Percentiles rank a stretch among this genome's conserved stretches.
Evolutionary conservation across 331 rosid genomes (phyloP).

Genomic region (Stylosanthes scabra): DNA sequence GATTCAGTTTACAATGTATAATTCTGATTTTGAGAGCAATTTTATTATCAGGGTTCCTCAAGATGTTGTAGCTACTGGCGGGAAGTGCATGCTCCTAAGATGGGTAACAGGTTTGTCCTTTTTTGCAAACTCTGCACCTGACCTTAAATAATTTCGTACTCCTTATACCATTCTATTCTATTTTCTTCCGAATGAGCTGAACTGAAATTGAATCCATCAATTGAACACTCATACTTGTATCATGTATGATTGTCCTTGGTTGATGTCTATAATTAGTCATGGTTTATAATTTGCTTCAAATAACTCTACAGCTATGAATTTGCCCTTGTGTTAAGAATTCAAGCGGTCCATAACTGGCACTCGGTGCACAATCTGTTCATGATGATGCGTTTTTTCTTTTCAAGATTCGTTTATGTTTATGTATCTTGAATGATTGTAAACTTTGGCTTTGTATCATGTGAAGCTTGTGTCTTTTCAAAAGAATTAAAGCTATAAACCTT

Average conservation of each 20-base stretch:
- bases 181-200: conserved; percentile 20
- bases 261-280: neutral
- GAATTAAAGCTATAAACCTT: neutral
- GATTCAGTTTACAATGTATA: neutral
- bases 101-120: conserved; percentile 79
- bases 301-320: neutral
- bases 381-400: too few species aligned
- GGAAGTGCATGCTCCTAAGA: conserved; percentile 72
- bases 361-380: neutral
- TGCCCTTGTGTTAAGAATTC: neutral
- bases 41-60: conserved; percentile 77
- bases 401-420: conserved; percentile 1
- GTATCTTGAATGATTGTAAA: neutral
- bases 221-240: neutral
- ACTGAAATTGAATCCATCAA: conserved; percentile 6
- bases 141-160: neutral
- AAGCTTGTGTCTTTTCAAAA: conserved; percentile 20
- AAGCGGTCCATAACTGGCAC: neutral
- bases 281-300: conserved; percentile 2
- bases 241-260: neutral
- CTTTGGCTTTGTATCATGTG: neutral
- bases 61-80: conserved; percentile 92
- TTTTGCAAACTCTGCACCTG: conserved; percentile 10
- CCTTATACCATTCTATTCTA: neutral
- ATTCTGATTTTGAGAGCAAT: conserved; percentile 28